phyloP scores from a whole-genome alignment of 106 monocot genomes.

The Xerophyta viscosa region DNA sequence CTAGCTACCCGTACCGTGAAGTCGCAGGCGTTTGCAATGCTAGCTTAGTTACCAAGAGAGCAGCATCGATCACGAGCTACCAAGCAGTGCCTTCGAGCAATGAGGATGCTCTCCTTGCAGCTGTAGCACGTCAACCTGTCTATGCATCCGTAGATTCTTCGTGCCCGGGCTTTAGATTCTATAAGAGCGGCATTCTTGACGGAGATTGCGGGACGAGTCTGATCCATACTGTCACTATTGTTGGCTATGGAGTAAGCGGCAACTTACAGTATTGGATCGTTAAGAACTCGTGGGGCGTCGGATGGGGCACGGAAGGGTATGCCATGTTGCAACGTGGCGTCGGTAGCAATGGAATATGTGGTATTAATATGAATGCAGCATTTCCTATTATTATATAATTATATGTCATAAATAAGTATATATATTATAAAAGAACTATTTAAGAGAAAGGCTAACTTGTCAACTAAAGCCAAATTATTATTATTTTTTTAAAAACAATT shows the following conservation, averaged over 20 bases:
- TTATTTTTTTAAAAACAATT: no score
- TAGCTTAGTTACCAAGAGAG: neutral
- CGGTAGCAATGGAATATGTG: neutral
- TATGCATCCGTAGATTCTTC: neutral
- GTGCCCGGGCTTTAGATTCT: neutral
- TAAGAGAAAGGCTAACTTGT: no score
- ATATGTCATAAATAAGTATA: no score
- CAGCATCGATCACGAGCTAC: neutral
- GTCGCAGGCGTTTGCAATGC: neutral
- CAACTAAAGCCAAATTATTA: no score
- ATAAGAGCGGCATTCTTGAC: neutral
- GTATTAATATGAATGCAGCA: conserved; percentile 1
- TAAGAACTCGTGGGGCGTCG: conserved; percentile 3
- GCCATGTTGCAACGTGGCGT: neutral
- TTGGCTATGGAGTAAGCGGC: neutral
- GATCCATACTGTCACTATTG: neutral
- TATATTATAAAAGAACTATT: no score
- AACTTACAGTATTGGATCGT: neutral
- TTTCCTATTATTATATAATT: neutral
- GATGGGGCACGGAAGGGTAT: conserved; percentile 2
- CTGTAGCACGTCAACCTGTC: neutral
- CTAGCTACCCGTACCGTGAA: neutral
- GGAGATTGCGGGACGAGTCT: conserved; percentile 2
- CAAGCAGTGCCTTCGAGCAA: neutral
- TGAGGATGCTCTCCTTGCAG: neutral